Percentiles rank a stretch among this genome's conserved stretches.
Conservation (phyloP, 768 basidiomycete genomes). For the Xerocomellus intermedius region DNA sequence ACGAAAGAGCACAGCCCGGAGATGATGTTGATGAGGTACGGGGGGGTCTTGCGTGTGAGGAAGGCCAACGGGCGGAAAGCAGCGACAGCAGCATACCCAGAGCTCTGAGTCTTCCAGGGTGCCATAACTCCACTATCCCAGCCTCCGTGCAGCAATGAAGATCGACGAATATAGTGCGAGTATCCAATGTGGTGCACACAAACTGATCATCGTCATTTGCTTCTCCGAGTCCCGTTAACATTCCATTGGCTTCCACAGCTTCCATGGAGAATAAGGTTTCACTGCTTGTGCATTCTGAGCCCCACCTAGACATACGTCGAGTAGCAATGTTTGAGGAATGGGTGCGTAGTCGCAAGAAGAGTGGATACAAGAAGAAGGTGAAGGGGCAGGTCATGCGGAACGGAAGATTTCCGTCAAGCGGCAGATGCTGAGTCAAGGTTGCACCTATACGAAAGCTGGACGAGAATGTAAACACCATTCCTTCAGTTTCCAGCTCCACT, state of each 20-base stretch:
- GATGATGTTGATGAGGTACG: slow-evolving; percentile 42
- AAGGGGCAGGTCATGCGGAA: slow-evolving; percentile 46
- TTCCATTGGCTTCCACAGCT: slow-evolving; percentile 46
- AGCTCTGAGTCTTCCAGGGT: slow-evolving; percentile 52
- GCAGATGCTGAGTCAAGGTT: slow-evolving; percentile 13
- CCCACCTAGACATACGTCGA: slow-evolving; percentile 28
- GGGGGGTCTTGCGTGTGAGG: slow-evolving; percentile 8
- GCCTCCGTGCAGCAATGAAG: slow-evolving; percentile 53
- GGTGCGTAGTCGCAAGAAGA: slow-evolving; percentile 52
- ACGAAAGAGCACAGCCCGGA: slow-evolving; percentile 51
- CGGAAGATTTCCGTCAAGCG: slow-evolving; percentile 38
- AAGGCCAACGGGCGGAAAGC: slow-evolving; percentile 25
- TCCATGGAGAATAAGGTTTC: slow-evolving; percentile 62
- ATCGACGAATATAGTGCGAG: slow-evolving; percentile 43
- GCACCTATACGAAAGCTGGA: slow-evolving; percentile 41
- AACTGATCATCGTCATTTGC: slow-evolving; percentile 46
- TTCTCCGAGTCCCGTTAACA: slow-evolving; percentile 47
- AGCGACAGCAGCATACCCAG: slow-evolving; percentile 50
- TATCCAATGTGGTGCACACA: slow-evolving; percentile 40
- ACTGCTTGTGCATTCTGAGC: slow-evolving; percentile 39
- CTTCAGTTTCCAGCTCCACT: slow-evolving; percentile 57
- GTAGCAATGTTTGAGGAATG: slow-evolving; percentile 26
- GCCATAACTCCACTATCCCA: slow-evolving; percentile 67
- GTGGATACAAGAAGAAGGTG: slow-evolving; percentile 46
- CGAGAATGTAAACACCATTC: slow-evolving; percentile 42